Base-by-base conservation (phyloP, 108 stramenopile genomes). In the Fistulifera pelliculosa region DNA sequence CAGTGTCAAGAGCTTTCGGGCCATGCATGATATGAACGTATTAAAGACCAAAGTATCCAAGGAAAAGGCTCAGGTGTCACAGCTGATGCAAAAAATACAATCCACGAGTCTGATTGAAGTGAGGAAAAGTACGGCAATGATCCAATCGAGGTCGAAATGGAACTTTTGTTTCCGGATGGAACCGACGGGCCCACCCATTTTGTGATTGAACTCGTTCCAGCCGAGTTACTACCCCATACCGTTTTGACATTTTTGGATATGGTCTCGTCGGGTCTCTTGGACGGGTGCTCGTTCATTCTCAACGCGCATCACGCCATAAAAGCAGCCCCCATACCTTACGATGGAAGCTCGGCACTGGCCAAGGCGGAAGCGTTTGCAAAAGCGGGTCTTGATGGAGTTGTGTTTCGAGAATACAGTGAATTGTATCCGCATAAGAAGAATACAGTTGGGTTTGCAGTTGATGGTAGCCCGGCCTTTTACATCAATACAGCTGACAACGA, bases 401-500 rank as follows among this genome's bases (percentile, higher is more conserved):
- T 76, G 27, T 92, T 82, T 52, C 83, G 66, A n/a, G 89, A 94
- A 52, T 90, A 87, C 61, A 60, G 65, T 27, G 53, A 38, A 1
- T 69, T 74, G 1, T 91, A 56, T 71, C 88, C 88, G 16, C 93
- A 94, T 55, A 28, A 47, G 11, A 51, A 69, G 49, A 82, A 75
- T 38, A 89, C 90, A 12, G 62, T 94, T n/a, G 87, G 87, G 4
- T 87, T 95, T 54, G 80, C 81, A 14, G 79, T 65, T 16, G 73
- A 79, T 26, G 76, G 70, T 15, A 75, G 73, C 24, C 91, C 93
- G 2, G 66, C 71, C 19, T 94, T 92, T 56, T 96, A 90, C 59
- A 80, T 96, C 52, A 90, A 89, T 48, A 81, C 73, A 22, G 70
- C 75, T 26, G 92, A 96, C 60, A 96, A 96, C 57, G 67, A 70